Evolutionary conservation across 129 eudicot genomes (phyloP).

Genomic region (Apium graveolens): DNA sequence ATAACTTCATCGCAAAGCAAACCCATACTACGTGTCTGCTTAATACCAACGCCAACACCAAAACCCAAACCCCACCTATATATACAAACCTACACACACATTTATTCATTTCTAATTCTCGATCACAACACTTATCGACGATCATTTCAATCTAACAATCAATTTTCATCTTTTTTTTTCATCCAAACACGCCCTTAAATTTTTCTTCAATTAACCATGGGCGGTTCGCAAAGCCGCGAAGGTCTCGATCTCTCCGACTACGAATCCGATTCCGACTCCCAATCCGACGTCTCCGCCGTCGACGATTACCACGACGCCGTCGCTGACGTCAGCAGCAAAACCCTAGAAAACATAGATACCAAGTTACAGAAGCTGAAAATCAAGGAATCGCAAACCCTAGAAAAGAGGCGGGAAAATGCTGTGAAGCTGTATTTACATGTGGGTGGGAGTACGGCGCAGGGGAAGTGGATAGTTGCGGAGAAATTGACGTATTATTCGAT

Average conservation of each 20-base stretch:
- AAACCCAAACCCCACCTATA: background rate
- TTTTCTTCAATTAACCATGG: conserved; percentile 30
- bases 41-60: background rate
- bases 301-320: conserved; percentile 40
- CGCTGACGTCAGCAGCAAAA: conserved; percentile 15
- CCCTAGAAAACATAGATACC: conserved; percentile 56
- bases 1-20: background rate
- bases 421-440: conserved; percentile 76
- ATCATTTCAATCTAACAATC: background rate
- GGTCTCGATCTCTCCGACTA: conserved; percentile 80
- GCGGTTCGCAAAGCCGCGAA: conserved; percentile 82
- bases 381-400: conserved; percentile 35
- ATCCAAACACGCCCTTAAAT: background rate
- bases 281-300: conserved; percentile 25
- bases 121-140: background rate
- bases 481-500: conserved; percentile 39
- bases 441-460: conserved; percentile 79
- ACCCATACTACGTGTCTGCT: background rate
- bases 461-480: conserved; percentile 75
- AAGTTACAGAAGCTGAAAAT: conserved; percentile 58
- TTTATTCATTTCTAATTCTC: background rate
- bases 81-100: background rate
- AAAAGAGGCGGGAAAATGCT: conserved; percentile 31
- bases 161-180: no score
- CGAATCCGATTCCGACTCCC: conserved; percentile 26